Conservation (phyloP, 805 yeast species). For the Saturnispora kantuleensis region DNA sequence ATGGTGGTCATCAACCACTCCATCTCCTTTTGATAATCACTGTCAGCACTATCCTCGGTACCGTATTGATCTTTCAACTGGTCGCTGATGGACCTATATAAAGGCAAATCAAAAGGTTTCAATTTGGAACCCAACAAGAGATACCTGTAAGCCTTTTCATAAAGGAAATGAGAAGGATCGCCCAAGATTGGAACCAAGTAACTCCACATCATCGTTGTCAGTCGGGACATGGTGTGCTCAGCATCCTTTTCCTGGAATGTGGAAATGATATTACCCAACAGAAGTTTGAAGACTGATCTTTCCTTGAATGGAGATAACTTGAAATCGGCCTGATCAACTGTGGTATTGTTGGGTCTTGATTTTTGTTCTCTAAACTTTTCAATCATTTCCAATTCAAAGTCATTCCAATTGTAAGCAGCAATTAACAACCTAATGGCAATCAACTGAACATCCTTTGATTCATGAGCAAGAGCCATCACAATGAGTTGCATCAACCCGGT, state of each 20-base stretch:
- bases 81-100: conserved; percentile 31
- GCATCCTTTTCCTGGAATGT: conserved; percentile 18
- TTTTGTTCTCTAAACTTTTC: conserved; percentile 8
- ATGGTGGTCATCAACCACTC: conserved; percentile 56
- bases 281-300: conserved; percentile 42
- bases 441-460: conserved; percentile 19
- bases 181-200: conserved; percentile 46
- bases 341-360: conserved; percentile 4
- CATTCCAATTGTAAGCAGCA: conserved; percentile 30
- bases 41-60: conserved; percentile 27
- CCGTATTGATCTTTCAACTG: conserved; percentile 21
- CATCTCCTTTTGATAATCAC: conserved; percentile 45
- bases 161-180: conserved; percentile 65
- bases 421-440: conserved; percentile 36
- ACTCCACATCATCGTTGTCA: conserved; percentile 47
- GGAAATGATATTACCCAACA: conserved; percentile 37
- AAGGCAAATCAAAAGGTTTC: conserved; percentile 34
- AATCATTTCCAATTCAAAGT: conserved; percentile 14
- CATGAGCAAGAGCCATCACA: conserved; percentile 36
- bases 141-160: conserved; percentile 62
- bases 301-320: conserved; percentile 38
- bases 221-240: conserved; percentile 27
- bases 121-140: conserved; percentile 46
- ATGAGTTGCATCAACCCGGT: conserved; percentile 44
- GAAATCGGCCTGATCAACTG: neutral